These are phyloP conservation scores for Megacollybia marginata DNA, from an alignment of 768 basidiomycete genomes.

Conservation along the genomic window DNA sequence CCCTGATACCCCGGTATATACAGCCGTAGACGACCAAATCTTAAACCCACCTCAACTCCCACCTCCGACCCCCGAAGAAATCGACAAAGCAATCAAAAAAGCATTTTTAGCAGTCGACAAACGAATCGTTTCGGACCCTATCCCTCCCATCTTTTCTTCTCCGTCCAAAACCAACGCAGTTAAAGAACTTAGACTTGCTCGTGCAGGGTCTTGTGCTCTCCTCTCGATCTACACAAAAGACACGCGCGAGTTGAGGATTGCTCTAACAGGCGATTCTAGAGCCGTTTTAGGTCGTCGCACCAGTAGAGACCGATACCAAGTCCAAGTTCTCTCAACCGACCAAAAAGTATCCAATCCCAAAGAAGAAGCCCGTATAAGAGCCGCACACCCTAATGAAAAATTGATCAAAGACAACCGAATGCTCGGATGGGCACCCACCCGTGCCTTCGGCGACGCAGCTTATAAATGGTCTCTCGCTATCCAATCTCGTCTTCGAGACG, in stretches of 20 bases:
- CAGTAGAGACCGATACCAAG: background rate
- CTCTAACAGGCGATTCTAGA: background rate
- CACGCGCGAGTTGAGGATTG: background rate
- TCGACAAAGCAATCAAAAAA: slow-evolving; percentile 20
- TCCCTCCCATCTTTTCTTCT: slow-evolving; percentile 15
- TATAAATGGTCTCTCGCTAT: slow-evolving; percentile 34
- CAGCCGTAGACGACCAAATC: too few species aligned
- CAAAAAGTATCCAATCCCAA: background rate
- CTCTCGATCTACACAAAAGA: slow-evolving; percentile 11
- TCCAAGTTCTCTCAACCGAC: background rate
- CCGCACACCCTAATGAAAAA: background rate
- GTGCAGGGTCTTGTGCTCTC: slow-evolving; percentile 26
- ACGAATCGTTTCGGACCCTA: slow-evolving; percentile 20
- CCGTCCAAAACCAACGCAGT: slow-evolving; percentile 13
- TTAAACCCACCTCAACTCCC: too few species aligned
- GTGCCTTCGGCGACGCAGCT: slow-evolving; percentile 36
- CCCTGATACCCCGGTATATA: too few species aligned
- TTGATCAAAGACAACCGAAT: too few species aligned
- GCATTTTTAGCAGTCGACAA: slow-evolving; percentile 26
- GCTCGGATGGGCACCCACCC: slow-evolving; percentile 10
- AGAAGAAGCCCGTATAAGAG: background rate
- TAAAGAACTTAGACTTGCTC: slow-evolving; percentile 21
- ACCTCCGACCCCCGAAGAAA: slow-evolving; percentile 6
- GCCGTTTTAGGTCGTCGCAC: background rate
- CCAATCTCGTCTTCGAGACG: slow-evolving; percentile 26